These are phyloP conservation scores for Pichia phayaonensis DNA, from an alignment of 805 yeast genomes.

Conservation along the genomic window DNA sequence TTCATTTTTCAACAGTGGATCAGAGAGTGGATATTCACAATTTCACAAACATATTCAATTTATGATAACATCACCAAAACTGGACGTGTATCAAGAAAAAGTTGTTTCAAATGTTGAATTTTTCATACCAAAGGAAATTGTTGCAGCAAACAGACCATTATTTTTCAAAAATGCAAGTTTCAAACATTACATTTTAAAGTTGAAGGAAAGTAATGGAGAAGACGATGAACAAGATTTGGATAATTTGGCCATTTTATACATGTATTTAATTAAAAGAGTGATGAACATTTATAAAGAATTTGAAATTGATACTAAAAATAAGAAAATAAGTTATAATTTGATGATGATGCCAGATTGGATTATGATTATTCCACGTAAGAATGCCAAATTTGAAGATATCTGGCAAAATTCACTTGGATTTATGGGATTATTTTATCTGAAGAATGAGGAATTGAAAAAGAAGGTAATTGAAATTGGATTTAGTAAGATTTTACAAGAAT, in stretches of 20 bases:
- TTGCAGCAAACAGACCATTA: conserved; percentile 45
- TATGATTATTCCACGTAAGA: conserved; percentile 75
- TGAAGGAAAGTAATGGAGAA: conserved; percentile 31
- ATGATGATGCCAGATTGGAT: conserved; percentile 78
- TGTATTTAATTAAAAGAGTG: conserved; percentile 63
- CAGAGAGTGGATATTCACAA: conserved; percentile 87
- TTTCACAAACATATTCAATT: conserved; percentile 91
- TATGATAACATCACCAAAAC: conserved; percentile 57
- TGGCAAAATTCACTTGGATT: conserved; percentile 79
- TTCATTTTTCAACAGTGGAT: conserved; percentile 86
- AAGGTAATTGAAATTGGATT: conserved; percentile 42
- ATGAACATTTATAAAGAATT: conserved; percentile 57
- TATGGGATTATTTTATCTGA: conserved; percentile 72
- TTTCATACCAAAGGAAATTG: conserved; percentile 43
- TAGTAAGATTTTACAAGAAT: conserved; percentile 44
- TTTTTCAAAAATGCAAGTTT: conserved; percentile 57
- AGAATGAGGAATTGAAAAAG: conserved; percentile 47
- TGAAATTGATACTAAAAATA: conserved; percentile 24
- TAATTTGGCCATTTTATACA: conserved; percentile 57
- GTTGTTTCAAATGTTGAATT: conserved; percentile 38
- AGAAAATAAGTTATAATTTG: conserved; percentile 67
- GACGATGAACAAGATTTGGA: conserved; percentile 41
- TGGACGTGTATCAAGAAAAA: conserved; percentile 49
- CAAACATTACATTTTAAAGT: conserved; percentile 74
- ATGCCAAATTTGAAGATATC: conserved; percentile 43